Evolutionary conservation across 1,139 yeast species (phyloP).

Genomic region (Pichia sp.): DNA sequence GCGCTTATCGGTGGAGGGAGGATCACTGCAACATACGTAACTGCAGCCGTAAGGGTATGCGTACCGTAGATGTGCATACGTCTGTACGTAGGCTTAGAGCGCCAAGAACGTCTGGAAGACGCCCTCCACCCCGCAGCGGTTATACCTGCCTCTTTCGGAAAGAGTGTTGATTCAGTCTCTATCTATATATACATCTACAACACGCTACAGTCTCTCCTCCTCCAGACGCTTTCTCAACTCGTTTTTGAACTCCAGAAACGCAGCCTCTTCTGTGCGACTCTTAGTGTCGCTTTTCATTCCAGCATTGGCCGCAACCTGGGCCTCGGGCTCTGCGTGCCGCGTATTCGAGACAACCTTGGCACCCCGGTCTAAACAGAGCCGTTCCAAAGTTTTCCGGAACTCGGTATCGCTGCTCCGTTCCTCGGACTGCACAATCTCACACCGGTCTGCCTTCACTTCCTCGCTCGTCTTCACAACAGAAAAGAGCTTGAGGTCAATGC

Average conservation of each 20-base stretch:
- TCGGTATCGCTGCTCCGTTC: neutral
- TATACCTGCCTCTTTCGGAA: neutral
- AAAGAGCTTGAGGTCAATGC: conserved; percentile 25
- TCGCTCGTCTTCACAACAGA: conserved; percentile 21
- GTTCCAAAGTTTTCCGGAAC: conserved; percentile 3
- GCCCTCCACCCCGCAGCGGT: neutral
- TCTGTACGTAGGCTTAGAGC: no score
- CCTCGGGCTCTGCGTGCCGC: no score
- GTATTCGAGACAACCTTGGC: neutral
- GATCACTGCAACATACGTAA: no score
- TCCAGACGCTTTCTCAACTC: conserved; percentile 20
- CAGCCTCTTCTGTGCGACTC: conserved; percentile 13
- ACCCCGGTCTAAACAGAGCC: neutral
- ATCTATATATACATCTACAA: no score
- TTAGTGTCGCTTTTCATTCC: no score
- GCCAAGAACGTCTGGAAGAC: no score
- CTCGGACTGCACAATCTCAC: neutral
- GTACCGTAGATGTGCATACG: no score
- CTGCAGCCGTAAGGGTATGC: no score
- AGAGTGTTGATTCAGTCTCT: no score
- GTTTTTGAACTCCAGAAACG: conserved; percentile 16
- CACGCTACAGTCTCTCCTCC: neutral
- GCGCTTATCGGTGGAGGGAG: neutral
- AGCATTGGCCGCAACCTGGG: no score
- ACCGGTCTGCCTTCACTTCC: neutral